Conservation (phyloP, 169 alveolate species). For the Plasmodium gaboni region DNA sequence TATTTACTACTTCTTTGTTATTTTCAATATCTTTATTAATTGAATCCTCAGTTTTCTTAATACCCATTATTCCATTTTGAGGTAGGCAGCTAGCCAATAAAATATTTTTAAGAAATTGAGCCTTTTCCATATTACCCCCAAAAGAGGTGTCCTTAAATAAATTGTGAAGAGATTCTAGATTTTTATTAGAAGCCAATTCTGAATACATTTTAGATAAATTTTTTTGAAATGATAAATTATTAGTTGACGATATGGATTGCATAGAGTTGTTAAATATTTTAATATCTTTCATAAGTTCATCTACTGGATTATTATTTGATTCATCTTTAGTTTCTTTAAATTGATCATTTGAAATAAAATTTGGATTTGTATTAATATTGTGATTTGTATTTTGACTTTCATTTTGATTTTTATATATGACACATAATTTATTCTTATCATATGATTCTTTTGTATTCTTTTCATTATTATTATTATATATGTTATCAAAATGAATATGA, state of each 20-base stretch:
- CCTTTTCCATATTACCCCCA: background rate
- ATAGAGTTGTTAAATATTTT: slow-evolving; percentile 36
- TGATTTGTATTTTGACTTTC: background rate
- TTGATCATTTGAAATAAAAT: background rate
- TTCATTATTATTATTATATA: no score
- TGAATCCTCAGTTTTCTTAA: background rate
- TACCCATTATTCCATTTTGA: background rate
- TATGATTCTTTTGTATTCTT: no score
- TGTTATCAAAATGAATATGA: no score
- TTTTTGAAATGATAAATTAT: slow-evolving; percentile 5
- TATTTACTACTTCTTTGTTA: background rate
- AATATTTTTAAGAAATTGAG: background rate
- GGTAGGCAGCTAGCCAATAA: background rate
- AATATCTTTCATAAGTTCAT: slow-evolving; percentile 41
- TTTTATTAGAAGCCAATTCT: slow-evolving; percentile 35
- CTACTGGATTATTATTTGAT: slow-evolving; percentile 9
- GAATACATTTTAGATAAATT: slow-evolving; percentile 36
- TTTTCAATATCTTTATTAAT: background rate
- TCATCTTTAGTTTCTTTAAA: slow-evolving; percentile 1
- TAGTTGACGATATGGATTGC: slow-evolving; percentile 39
- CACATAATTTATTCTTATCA: no score
- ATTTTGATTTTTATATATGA: background rate
- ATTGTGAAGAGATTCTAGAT: slow-evolving; percentile 32
- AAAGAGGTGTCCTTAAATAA: slow-evolving; percentile 8
- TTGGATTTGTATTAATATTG: background rate